Conservation (phyloP, 129 eudicot genomes). For the Helichrysum umbraculigerum region DNA sequence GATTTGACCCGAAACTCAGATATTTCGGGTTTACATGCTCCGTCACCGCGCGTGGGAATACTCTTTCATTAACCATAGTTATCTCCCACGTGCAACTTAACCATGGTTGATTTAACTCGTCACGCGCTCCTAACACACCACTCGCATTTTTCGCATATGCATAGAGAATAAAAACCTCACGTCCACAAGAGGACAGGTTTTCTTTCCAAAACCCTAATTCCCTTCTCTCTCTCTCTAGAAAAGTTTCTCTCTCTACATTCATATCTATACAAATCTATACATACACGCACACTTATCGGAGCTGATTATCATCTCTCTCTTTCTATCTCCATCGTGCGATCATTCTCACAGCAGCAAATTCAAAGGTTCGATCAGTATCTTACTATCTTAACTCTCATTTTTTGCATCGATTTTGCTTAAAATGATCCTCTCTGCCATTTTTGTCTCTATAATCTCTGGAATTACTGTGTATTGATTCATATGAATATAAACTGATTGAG, state of each 20-base stretch:
- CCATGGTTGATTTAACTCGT: constrained; percentile 9
- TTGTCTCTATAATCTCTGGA: constrained; percentile 21
- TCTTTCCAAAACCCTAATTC: constrained; percentile 35
- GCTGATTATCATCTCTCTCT: constrained; percentile 28
- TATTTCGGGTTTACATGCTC: not conserved
- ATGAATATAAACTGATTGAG: constrained; percentile 26
- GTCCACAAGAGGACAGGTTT: constrained; percentile 22
- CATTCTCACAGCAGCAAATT: constrained; percentile 28
- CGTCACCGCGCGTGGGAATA: not conserved
- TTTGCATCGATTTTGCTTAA: constrained; percentile 15
- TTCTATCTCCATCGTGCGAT: constrained; percentile 20
- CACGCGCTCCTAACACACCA: constrained; percentile 19
- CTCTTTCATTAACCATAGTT: not conserved
- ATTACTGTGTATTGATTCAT: constrained; percentile 17
- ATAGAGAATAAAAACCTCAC: constrained; percentile 33
- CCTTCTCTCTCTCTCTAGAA: constrained; percentile 11
- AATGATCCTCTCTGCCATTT: constrained; percentile 28
- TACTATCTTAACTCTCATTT: not conserved
- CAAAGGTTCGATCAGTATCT: constrained; percentile 31
- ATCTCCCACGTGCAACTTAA: constrained; percentile 32
- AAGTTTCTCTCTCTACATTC: constrained; percentile 33
- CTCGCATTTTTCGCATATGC: constrained; percentile 5
- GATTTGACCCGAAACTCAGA: not conserved
- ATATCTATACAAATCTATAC: constrained; percentile 27
- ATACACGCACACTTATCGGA: constrained; percentile 39